A percentile compares a stretch with the other conserved stretches of the same genome.
Evolutionary conservation across 805 yeast genomes (phyloP).

Genomic region (Isabelozyma gotoi): DNA sequence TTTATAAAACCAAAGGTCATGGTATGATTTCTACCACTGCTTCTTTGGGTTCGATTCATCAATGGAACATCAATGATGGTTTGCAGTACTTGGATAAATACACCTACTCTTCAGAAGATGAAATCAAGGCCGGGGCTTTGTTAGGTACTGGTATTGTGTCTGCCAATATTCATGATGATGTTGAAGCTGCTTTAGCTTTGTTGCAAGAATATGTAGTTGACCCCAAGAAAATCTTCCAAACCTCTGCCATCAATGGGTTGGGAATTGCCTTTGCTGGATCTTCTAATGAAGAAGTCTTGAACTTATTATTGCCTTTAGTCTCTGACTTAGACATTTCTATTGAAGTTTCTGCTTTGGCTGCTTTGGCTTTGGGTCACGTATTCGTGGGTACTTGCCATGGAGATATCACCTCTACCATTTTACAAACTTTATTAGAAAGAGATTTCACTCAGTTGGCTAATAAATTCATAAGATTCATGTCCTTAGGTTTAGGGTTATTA

Average conservation of each 20-base stretch:
- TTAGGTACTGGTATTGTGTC: constrained; percentile 93
- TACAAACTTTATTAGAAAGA: constrained; percentile 88
- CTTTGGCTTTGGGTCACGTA: constrained; percentile 88
- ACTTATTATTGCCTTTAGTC: constrained; percentile 75
- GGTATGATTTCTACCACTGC: constrained; percentile 95
- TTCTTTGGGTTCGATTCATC: constrained; percentile 81
- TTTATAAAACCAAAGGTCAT: constrained; percentile 84
- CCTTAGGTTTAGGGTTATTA: constrained; percentile 86
- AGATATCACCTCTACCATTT: constrained; percentile 86
- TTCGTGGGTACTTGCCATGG: constrained; percentile 96
- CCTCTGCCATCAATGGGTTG: constrained; percentile 85
- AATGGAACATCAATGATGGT: constrained; percentile 91
- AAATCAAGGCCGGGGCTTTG: constrained; percentile 93
- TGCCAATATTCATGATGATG: constrained; percentile 92
- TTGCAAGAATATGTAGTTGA: constrained; percentile 80
- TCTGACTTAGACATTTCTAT: constrained; percentile 72
- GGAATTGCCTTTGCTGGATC: constrained; percentile 97
- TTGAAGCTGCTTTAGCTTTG: constrained; percentile 86
- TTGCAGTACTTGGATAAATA: constrained; percentile 87
- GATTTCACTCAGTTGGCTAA: constrained; percentile 72
- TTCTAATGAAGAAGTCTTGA: constrained; percentile 78
- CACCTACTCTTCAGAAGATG: constrained; percentile 79
- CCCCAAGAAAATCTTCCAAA: constrained; percentile 59
- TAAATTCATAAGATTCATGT: constrained; percentile 87
- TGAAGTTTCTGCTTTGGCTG: constrained; percentile 82